Conservation (phyloP, 768 basidiomycete species). For the Termitomyces bulborhizus region DNA sequence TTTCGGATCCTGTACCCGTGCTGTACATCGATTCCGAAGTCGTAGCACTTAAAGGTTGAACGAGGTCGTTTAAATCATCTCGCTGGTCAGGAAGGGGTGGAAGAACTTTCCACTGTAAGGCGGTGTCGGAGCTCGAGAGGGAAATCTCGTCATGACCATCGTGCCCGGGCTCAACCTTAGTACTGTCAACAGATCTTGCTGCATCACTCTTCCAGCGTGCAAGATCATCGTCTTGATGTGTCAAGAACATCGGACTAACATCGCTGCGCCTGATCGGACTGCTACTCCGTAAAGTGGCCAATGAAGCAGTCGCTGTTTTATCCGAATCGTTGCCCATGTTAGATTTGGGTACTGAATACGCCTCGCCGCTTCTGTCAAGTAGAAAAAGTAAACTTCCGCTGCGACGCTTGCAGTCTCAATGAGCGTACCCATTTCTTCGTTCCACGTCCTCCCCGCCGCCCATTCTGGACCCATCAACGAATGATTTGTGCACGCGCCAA, state of each 20-base stretch:
- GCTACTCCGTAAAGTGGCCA: not conserved
- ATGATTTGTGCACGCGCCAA: not conserved
- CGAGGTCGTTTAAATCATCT: not conserved
- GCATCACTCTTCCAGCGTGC: not conserved
- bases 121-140: not conserved
- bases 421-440: not conserved
- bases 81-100: not conserved
- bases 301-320: not conserved
- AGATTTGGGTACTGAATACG: not conserved
- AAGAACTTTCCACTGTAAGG: not conserved
- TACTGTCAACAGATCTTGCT: not conserved
- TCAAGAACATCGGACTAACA: not conserved
- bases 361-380: not conserved
- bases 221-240: not conserved
- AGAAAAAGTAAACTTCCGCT: not conserved
- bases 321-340: not conserved
- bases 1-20: conserved; percentile 3
- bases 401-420: not conserved
- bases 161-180: not conserved
- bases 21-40: conserved; percentile 10
- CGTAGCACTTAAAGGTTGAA: not conserved
- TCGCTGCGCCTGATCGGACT: not conserved
- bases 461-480: not conserved
- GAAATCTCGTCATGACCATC: not conserved
- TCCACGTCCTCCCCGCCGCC: not conserved